These are phyloP conservation scores for Obba rivulosa DNA, from an alignment of 768 basidiomycete species.

Conservation along the genomic window DNA sequence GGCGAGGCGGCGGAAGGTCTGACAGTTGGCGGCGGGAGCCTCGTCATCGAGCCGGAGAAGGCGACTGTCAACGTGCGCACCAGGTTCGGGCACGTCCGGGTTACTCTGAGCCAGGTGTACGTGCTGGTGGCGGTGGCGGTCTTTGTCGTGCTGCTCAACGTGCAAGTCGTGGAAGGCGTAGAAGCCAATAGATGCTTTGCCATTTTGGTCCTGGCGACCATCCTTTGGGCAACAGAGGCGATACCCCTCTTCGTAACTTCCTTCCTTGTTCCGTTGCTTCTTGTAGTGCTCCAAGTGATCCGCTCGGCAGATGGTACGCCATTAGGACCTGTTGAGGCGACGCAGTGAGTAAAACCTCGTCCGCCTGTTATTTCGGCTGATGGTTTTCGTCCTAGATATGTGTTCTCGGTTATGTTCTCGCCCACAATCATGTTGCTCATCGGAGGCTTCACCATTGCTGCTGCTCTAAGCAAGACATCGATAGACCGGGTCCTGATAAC, in stretches of 20 bases:
- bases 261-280: slow-evolving; percentile 78
- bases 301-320: slow-evolving; percentile 49
- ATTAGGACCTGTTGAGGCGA: slow-evolving; percentile 62
- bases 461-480: slow-evolving; percentile 91
- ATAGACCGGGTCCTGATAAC: slow-evolving; percentile 92
- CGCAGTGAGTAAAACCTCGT: slow-evolving; percentile 51
- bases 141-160: slow-evolving; percentile 58
- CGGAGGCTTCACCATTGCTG: slow-evolving; percentile 96
- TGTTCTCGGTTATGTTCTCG: slow-evolving; percentile 95
- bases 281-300: slow-evolving; percentile 82
- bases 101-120: slow-evolving; percentile 61
- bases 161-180: slow-evolving; percentile 48
- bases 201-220: slow-evolving; percentile 81
- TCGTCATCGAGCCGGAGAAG: slow-evolving; percentile 41
- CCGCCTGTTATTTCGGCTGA: not conserved
- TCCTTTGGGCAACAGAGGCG: slow-evolving; percentile 97
- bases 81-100: slow-evolving; percentile 57
- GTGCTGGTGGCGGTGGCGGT: slow-evolving; percentile 50
- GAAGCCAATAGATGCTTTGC: slow-evolving; percentile 90
- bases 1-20: slow-evolving; percentile 38
- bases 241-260: slow-evolving; percentile 98
- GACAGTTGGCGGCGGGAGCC: slow-evolving; percentile 17
- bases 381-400: slow-evolving; percentile 46
- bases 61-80: slow-evolving; percentile 45
- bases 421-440: slow-evolving; percentile 98